Evolutionary conservation across 1,284 basidiomycete species (phyloP), one percentile per base, ranked within the genome.

Genomic region (Garcileccinum viscosum): DNA sequence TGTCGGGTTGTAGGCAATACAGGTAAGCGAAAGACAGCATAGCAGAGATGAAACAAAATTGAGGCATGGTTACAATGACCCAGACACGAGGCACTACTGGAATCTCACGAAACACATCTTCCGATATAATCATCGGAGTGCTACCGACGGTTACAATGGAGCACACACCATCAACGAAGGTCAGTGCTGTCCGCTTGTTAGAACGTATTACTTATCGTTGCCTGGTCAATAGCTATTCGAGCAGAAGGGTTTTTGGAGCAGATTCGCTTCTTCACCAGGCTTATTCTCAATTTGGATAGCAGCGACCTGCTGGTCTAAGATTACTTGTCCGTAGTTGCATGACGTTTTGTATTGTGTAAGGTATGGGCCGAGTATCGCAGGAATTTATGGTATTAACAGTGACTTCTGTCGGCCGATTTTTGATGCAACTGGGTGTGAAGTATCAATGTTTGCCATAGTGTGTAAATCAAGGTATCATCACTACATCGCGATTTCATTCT

Each of bases 131-230:
- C 83, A 84, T 72, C 73, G 70, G 27, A 75, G 73, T 67, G 74
- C 71, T 44, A 73, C 73, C 24, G 82, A 81, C 69, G 75, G 77
- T 15, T 81, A 76, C 62, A 80, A 77, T 63, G 85, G 84, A 12
- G 79, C 84, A 32, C 90, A 91, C 73, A 90, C 90, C 5, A 81
- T 86, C 37, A 84, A 88, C 64, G 87, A 88, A 78, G 82, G 82
- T 78, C 58, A 67, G 70, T 17, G 22, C 40, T 42, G 40, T 22
- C 40, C 22, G 40, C 9, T 42, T 11, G 22, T 42, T 42, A 22
- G 42, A 22, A 42, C 42, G 42, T 22, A 42, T 42, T 22, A 42
- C 42, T 42, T 11, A 42, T 11, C 11, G 22, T 22, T 19, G 40
- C 40, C 40, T 12, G 42, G 37, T 59, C 35, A 27, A 27, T 24